These are phyloP conservation scores for Amoebophrya sp. DNA, from an alignment of 169 alveolate species.

Conservation along the genomic window DNA sequence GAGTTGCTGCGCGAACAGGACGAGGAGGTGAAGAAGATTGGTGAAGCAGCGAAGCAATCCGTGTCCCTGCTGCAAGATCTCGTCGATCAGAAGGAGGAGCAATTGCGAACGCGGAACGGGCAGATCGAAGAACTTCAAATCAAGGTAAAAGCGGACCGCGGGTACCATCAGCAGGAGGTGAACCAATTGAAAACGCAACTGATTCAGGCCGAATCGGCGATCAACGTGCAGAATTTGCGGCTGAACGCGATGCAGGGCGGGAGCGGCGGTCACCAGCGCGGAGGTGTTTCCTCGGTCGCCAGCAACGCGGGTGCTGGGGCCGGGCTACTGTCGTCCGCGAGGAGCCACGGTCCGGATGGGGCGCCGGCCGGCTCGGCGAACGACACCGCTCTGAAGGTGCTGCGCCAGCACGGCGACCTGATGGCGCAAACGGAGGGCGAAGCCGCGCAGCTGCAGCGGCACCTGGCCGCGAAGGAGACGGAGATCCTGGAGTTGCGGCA, in stretches of 20 bases:
- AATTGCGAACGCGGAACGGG: background rate
- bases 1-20: background rate
- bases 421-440: background rate
- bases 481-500: background rate
- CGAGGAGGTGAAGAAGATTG: background rate
- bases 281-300: too few species aligned
- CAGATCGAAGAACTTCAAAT: background rate
- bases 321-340: too few species aligned
- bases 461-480: background rate
- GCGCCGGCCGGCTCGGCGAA: background rate
- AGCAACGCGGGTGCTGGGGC: too few species aligned
- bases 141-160: background rate
- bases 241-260: background rate
- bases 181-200: background rate
- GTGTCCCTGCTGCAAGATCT: background rate
- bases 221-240: background rate
- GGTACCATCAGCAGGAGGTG: background rate
- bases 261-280: too few species aligned
- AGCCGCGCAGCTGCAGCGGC: background rate
- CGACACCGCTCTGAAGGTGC: background rate
- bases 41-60: background rate
- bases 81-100: background rate
- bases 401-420: background rate
- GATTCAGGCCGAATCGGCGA: background rate
- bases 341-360: background rate